Base-by-base conservation (phyloP, 2,329 filamentous ascomycete genomes). In the Cordyceps militaris region DNA sequence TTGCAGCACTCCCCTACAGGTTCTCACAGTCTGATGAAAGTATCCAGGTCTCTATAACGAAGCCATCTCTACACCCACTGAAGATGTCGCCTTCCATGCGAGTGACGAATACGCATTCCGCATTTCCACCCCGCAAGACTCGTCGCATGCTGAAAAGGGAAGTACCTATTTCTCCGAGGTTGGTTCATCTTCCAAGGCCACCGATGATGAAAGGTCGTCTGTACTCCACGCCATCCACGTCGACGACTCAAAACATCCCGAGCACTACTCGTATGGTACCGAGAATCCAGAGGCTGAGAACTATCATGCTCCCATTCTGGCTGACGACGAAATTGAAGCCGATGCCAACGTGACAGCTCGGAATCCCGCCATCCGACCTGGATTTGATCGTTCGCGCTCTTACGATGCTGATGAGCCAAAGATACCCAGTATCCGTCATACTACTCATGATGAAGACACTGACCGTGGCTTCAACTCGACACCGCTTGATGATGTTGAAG, bases 41-140 rank as follows among this genome's bases (percentile, higher is more conserved):
- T 50, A 63, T 62, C 57, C 67, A 94, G 89, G 85, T 61, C 83
- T 83, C 42, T 83, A 82, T 43, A 75, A 79, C 53, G 81, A 81
- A 53, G 79, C 84, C 58, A 73, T 82, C 51, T 85, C 89, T 58
- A 94, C 91, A 4, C 94, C 94, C 2, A 90, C 89, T 64, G 93
- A 97, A 66, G 89, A 97, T 69, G 84, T 96, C 65, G 94, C 89
- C 21, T 96, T 92, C 74, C 83, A 91, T 61, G 93, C 91, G 13
- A 87, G 85, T 11, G 91, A 97, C 62, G 87, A 96, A 67, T 96
- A 91, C 67, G 80, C 85, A 16, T 88, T 87, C 30, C 87, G 90
- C 60, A 85, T 91, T 61, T 79, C 83, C 46, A 88, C 88, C n/a
- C 87, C 88, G 9, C 79, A 74, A 51, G 82, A 83, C 16, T 72